Conservation (phyloP, 768 basidiomycete genomes). For the Baorangia bicolor region DNA sequence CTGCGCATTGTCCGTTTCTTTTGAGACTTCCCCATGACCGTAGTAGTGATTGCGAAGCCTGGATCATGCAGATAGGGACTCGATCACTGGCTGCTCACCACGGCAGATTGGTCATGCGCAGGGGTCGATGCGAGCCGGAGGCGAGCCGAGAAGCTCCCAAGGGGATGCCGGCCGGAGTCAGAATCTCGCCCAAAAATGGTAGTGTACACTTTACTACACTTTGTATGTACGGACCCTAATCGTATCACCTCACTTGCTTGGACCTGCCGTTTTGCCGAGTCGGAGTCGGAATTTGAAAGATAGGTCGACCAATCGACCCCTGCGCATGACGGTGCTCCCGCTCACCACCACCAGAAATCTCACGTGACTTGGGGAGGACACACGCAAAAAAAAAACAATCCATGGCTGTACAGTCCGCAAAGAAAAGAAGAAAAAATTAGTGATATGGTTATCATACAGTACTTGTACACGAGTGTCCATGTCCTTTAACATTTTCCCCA, state of each 20-base stretch:
- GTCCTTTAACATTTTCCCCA: conserved; percentile 7
- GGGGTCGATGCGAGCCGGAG: too few species aligned
- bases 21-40: conserved; percentile 86
- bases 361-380: conserved; percentile 17
- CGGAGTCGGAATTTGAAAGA: too few species aligned
- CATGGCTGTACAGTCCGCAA: not conserved
- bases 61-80: not conserved
- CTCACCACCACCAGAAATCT: not conserved
- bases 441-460: conserved; percentile 20
- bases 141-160: too few species aligned
- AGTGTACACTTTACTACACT: too few species aligned
- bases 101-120: too few species aligned
- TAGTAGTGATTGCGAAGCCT: not conserved
- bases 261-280: too few species aligned
- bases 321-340: too few species aligned
- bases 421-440: conserved; percentile 24
- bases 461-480: conserved; percentile 20
- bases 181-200: too few species aligned
- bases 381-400: not conserved
- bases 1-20: conserved; percentile 82
- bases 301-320: too few species aligned
- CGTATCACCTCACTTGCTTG: too few species aligned
- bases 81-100: not conserved
- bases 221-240: too few species aligned
- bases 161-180: too few species aligned